Conservation (phyloP, 1,284 basidiomycete genomes). For the Sutorius eximius region DNA sequence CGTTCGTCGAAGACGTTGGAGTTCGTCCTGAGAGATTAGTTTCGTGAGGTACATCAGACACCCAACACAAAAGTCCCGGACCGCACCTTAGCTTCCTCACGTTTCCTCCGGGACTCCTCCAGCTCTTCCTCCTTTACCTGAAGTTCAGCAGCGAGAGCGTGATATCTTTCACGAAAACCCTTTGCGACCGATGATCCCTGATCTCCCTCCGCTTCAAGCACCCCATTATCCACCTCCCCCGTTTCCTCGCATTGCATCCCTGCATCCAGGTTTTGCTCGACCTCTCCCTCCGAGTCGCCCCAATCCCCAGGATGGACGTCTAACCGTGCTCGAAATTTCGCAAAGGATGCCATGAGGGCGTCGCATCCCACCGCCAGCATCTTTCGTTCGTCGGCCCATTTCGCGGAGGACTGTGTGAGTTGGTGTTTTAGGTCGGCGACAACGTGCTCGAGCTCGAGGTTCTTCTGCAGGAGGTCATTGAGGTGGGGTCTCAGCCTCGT, state of each 20-base stretch:
- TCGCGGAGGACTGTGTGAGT: slow-evolving; percentile 31
- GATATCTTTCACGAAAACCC: slow-evolving; percentile 16
- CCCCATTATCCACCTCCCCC: slow-evolving; percentile 12
- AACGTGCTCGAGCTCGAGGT: slow-evolving; percentile 30
- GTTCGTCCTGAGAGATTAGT: slow-evolving; percentile 18
- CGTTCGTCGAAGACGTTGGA: slow-evolving; percentile 15
- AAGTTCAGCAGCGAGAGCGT: slow-evolving; percentile 22
- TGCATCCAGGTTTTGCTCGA: slow-evolving; percentile 25
- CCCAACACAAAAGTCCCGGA: slow-evolving; percentile 2
- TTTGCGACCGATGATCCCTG: slow-evolving; percentile 5
- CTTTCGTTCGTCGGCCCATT: slow-evolving; percentile 34
- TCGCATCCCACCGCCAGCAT: slow-evolving; percentile 24
- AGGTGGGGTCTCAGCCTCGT: slow-evolving; percentile 29
- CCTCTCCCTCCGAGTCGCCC: slow-evolving; percentile 29
- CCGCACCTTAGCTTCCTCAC: slow-evolving; percentile 22
- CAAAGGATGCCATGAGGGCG: slow-evolving; percentile 33
- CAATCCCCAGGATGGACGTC: slow-evolving; percentile 24
- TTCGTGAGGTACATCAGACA: slow-evolving; percentile 7
- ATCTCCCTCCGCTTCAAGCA: slow-evolving; percentile 11
- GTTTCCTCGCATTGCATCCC: slow-evolving; percentile 19
- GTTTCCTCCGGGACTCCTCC: slow-evolving; percentile 20
- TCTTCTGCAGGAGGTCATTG: slow-evolving; percentile 30
- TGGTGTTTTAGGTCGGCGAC: slow-evolving; percentile 32
- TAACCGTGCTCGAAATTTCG: slow-evolving; percentile 30
- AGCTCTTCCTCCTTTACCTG: slow-evolving; percentile 21